Base-by-base conservation (phyloP, 768 basidiomycete species). In the Mycena pura region DNA sequence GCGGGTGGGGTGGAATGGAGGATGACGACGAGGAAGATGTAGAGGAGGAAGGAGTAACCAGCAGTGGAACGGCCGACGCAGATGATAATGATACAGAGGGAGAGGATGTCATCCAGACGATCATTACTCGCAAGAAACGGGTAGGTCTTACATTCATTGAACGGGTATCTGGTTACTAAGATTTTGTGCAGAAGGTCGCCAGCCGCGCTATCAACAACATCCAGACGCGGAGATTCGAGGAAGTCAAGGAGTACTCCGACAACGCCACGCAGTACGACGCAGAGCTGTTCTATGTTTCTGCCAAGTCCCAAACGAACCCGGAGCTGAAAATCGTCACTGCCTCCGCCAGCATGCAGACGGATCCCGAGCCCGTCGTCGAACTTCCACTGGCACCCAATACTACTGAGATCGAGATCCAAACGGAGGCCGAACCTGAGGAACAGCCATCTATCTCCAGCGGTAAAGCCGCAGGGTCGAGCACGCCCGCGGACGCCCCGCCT, bases 111-210 rank as follows among this genome's bases (percentile, higher is more conserved):
- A 86, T 91, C 60, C 89, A 95, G 74, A 95, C 93, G 3, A 95
- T 96, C 65, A 94, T 96, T 66, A 95, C 93, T 2, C 80, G 92
- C 59, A 90, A 86, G 70, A 92, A 90, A 75, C 81, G 90, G 79
- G 89, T 89, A 69, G 24, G 78, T 69, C 5, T 45, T 22, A 10
- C 62, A 22, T 36, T 28, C 8, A 31, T 47, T n/a, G n/a, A n/a
- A n/a, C n/a, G n/a, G n/a, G 13, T 36, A 25, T 60, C 50, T 54
- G 53, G 66, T 62, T 4, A 43, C 62, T 53, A 36, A 47, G 25
- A 22, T 51, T 10, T 19, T 19, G 46, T 70, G 49, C 72, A 92
- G 90, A 91, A 90, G 74, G 86, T 92, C 32, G 80, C 84, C 5
- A 82, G 82, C 74, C 86, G 89, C 21, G 80, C 83, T n/a, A n/a